Conservation (phyloP, 371 early-diverging fungal species). For the Basidiobolus meristosporus region DNA sequence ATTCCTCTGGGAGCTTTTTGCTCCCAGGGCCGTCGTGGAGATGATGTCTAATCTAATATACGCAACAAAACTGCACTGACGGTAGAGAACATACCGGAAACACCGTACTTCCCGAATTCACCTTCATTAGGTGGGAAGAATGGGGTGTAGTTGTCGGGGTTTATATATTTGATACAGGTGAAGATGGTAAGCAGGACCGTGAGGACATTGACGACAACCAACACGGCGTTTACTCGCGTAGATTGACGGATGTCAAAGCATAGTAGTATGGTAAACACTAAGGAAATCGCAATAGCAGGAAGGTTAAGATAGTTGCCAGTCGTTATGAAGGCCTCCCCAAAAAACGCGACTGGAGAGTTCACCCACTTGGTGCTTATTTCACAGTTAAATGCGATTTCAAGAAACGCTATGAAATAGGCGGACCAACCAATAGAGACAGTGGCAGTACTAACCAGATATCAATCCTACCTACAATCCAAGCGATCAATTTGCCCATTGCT, state of each 20-base stretch:
- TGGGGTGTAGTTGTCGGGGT: too few relatives aligned
- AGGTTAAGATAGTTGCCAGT: too few relatives aligned
- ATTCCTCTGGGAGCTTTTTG: slow-evolving; percentile 59
- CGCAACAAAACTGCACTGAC: slow-evolving; percentile 72
- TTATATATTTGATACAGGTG: too few relatives aligned
- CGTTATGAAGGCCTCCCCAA: too few relatives aligned
- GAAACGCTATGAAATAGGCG: too few relatives aligned
- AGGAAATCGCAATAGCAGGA: too few relatives aligned
- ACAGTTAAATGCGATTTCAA: too few relatives aligned
- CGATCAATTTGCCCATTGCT: too few relatives aligned
- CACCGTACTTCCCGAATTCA: slow-evolving; percentile 47
- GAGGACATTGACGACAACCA: slow-evolving; percentile 52
- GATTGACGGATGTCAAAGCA: slow-evolving; percentile 52
- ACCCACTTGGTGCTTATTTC: too few relatives aligned
- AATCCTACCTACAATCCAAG: slow-evolving; percentile 61
- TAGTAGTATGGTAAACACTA: too few relatives aligned
- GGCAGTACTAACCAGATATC: slow-evolving; percentile 59
- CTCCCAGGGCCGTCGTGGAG: slow-evolving; percentile 73
- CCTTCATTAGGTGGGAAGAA: too few relatives aligned
- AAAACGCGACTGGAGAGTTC: too few relatives aligned
- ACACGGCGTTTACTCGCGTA: slow-evolving; percentile 38
- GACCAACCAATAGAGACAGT: slow-evolving; percentile 55
- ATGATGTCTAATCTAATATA: slow-evolving; percentile 83
- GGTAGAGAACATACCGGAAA: slow-evolving; percentile 47
- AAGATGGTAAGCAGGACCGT: slow-evolving; percentile 67